phyloP scores from a whole-genome alignment of 1,284 basidiomycete genomes.

The Austroboletus niveus region DNA sequence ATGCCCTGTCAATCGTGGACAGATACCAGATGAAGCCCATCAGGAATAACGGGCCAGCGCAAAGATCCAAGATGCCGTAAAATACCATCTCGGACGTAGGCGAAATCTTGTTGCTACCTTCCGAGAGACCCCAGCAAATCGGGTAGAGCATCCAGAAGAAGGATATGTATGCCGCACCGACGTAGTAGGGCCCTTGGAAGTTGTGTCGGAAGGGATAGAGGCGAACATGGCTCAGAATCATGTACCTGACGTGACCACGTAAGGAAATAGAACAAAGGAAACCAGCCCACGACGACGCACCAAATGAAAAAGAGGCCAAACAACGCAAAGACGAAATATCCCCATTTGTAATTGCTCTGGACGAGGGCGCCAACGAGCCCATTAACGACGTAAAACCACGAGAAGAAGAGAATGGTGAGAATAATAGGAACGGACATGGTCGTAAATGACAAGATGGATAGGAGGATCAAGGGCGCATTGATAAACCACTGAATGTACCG shows the following conservation, averaged over 20 bases:
- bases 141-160: slow-evolving; percentile 55
- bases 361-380: slow-evolving; percentile 53
- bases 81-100: slow-evolving; percentile 49
- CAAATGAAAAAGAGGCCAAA: slow-evolving; percentile 48
- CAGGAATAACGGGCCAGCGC: slow-evolving; percentile 52
- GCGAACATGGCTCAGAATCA: slow-evolving; percentile 29
- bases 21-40: slow-evolving; percentile 33
- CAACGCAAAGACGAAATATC: slow-evolving; percentile 43
- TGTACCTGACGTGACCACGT: slow-evolving; percentile 16
- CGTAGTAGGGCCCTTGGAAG: slow-evolving; percentile 40
- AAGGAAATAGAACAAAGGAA: too few species aligned
- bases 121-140: slow-evolving; percentile 45
- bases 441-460: slow-evolving; percentile 50
- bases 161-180: slow-evolving; percentile 41
- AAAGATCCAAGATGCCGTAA: slow-evolving; percentile 59
- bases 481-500: slow-evolving; percentile 60
- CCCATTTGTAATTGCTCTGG: slow-evolving; percentile 48
- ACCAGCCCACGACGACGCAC: slow-evolving; percentile 26
- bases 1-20: slow-evolving; percentile 25
- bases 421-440: slow-evolving; percentile 53
- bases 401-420: slow-evolving; percentile 53
- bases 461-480: slow-evolving; percentile 55
- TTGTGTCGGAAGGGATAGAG: slow-evolving; percentile 37
- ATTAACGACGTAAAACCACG: slow-evolving; percentile 47
- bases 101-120: slow-evolving; percentile 47